Percentiles rank a stretch among this genome's conserved stretches.
Evolutionary conservation across 768 basidiomycete species (phyloP).

Genomic region (Boletus barrowsii): DNA sequence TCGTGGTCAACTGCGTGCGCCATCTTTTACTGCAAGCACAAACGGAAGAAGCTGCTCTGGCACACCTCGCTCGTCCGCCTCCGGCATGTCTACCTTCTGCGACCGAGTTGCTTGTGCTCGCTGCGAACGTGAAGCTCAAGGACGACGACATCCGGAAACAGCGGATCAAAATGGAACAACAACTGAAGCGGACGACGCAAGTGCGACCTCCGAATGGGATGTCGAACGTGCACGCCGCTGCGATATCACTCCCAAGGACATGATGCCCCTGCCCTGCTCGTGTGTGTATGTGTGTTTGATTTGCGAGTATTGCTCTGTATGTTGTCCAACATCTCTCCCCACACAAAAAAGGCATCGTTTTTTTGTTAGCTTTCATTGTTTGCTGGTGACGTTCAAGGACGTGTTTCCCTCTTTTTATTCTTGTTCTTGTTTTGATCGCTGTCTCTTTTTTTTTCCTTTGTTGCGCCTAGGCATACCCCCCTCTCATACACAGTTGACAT

Average conservation of each 20-base stretch:
- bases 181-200: conserved; percentile 58
- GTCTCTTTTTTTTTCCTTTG: neutral
- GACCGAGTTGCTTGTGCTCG: conserved; percentile 60
- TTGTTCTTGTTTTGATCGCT: conserved; percentile 1
- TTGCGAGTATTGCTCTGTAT: conserved; percentile 9
- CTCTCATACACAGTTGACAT: too few species aligned
- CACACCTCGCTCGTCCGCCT: conserved; percentile 50
- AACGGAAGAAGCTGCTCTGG: conserved; percentile 46
- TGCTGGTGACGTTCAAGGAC: neutral
- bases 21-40: conserved; percentile 53
- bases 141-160: conserved; percentile 79
- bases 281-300: conserved; percentile 3
- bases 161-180: conserved; percentile 71
- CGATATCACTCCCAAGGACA: conserved; percentile 30
- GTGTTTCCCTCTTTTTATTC: neutral
- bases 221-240: conserved; percentile 22
- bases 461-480: conserved; percentile 4
- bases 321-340: neutral
- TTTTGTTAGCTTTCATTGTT: neutral
- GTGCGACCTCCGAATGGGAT: conserved; percentile 31
- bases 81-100: conserved; percentile 51
- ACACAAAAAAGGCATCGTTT: neutral
- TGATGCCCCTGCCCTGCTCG: conserved; percentile 3
- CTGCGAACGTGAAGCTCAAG: conserved; percentile 65
- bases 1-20: conserved; percentile 58